These are phyloP conservation scores for Apiospora sp. DNA, from an alignment of 2,329 filamentous ascomycete genomes.

Conservation along the genomic window DNA sequence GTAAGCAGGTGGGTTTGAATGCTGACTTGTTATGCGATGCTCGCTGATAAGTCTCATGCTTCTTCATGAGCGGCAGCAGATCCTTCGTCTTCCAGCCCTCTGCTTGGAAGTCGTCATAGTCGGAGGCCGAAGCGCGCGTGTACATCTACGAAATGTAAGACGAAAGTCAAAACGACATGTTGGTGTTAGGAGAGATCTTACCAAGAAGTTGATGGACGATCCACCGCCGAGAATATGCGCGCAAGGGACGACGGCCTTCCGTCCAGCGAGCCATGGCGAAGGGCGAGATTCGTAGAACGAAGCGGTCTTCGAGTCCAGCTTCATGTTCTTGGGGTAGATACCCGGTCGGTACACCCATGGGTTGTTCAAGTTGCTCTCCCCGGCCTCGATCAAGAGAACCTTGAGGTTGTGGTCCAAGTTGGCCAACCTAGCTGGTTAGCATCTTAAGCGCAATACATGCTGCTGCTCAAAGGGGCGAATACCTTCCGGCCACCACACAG, in stretches of 20 bases:
- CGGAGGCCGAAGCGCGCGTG: constrained; percentile 73
- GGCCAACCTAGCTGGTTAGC: constrained; percentile 60
- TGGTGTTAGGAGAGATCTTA: constrained; percentile 39
- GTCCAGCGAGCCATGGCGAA: constrained; percentile 74
- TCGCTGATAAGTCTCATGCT: constrained; percentile 81
- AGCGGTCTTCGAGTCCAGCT: constrained; percentile 81
- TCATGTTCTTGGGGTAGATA: constrained; percentile 78
- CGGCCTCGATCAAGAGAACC: constrained; percentile 56
- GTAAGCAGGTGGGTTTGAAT: neutral
- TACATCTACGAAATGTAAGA: constrained; percentile 63
- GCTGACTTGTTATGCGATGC: constrained; percentile 64
- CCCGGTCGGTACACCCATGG: constrained; percentile 80
- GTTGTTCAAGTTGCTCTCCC: constrained; percentile 69
- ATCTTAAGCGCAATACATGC: neutral
- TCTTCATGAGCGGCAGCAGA: constrained; percentile 78
- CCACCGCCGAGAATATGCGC: constrained; percentile 77
- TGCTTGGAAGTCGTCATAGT: constrained; percentile 81
- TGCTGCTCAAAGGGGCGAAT: constrained; percentile 20
- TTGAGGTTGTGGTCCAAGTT: constrained; percentile 78
- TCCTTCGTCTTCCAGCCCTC: constrained; percentile 83
- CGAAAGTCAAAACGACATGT: too few species aligned
- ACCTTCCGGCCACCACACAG: constrained; percentile 66
- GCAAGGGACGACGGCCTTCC: constrained; percentile 77
- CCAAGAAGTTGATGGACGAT: constrained; percentile 82
- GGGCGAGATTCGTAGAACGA: constrained; percentile 82